Conservation (phyloP, 805 yeast genomes). For the Hanseniaspora thailandica region DNA sequence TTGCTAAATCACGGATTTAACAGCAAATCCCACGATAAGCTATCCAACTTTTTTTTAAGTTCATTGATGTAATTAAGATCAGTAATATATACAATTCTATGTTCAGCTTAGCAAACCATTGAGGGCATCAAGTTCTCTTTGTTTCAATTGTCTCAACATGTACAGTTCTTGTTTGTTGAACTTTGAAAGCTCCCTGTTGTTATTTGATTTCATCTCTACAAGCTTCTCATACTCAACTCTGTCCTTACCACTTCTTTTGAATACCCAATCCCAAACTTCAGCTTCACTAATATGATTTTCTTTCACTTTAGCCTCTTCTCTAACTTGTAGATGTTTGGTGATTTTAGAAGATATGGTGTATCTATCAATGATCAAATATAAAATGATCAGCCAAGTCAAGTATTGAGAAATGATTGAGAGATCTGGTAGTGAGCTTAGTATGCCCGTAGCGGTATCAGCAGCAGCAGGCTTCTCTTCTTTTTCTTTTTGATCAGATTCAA, state of each 20-base stretch:
- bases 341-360: not conserved
- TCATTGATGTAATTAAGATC: not conserved
- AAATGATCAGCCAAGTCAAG: not conserved
- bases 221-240: not conserved
- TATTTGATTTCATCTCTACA: not conserved
- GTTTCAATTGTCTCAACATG: not conserved
- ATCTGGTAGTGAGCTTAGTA: not conserved
- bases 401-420: not conserved
- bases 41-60: no score
- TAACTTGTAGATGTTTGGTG: not conserved
- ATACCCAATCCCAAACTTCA: constrained; percentile 7
- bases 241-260: not conserved
- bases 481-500: not conserved
- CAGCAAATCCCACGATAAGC: no score
- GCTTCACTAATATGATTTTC: not conserved
- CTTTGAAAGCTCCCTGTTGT: not conserved
- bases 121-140: not conserved
- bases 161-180: constrained; percentile 4
- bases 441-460: not conserved
- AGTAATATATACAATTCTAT: not conserved
- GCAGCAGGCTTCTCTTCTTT: not conserved
- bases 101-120: not conserved
- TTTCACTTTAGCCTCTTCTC: not conserved
- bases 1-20: no score
- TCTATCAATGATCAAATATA: not conserved